Percentiles rank a stretch among this genome's conserved stretches.
These are phyloP conservation scores for Fusarium camptoceras DNA, from an alignment of 2,329 filamentous ascomycete genomes.

Conservation along the genomic window DNA sequence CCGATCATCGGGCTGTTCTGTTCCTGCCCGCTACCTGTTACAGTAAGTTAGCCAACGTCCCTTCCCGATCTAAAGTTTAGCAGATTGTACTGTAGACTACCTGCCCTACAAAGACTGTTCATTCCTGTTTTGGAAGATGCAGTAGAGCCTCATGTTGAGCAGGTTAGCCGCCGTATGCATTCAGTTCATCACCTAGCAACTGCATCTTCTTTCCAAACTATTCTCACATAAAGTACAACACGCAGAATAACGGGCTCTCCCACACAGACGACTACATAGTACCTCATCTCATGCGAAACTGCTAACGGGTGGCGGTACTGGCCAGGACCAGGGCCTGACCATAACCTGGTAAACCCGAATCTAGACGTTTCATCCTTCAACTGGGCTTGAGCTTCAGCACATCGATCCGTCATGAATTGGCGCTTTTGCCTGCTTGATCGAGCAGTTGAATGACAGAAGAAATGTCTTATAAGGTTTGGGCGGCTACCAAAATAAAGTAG, in stretches of 20 bases:
- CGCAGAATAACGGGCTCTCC: constrained; percentile 13
- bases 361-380: constrained; percentile 45
- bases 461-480: not conserved
- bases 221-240: constrained; percentile 5
- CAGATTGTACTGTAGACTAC: not conserved
- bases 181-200: not conserved
- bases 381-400: constrained; percentile 24
- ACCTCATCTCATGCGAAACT: constrained; percentile 26
- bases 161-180: not conserved
- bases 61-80: constrained; percentile 31
- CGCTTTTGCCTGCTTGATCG: constrained; percentile 24
- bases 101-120: not conserved
- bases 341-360: constrained; percentile 26
- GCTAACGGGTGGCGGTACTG: constrained; percentile 5
- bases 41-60: not conserved
- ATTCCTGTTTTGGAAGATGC: constrained; percentile 1
- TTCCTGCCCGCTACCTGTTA: not conserved
- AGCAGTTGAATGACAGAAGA: not conserved
- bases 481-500: not conserved
- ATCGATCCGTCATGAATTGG: constrained; percentile 18
- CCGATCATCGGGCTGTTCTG: constrained; percentile 34
- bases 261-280: constrained; percentile 13
- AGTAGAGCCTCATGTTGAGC: constrained; percentile 3
- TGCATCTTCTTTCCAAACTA: constrained; percentile 2
- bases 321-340: constrained; percentile 40